phyloP scores from a whole-genome alignment of 495 filamentous ascomycete genomes.

The Xylaria flabelliformis region DNA sequence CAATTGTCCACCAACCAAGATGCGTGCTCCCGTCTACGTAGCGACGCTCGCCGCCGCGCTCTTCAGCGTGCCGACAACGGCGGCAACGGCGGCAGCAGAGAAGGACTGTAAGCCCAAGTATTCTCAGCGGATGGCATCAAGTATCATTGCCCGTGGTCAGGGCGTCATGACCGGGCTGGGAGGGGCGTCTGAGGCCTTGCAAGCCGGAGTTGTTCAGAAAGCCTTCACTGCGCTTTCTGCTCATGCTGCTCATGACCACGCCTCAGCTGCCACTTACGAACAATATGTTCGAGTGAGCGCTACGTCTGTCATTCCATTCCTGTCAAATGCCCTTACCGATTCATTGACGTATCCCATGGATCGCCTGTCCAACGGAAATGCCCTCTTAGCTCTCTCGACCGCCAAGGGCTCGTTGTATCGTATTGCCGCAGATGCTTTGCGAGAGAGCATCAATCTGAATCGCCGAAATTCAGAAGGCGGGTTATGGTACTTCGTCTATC shows the following conservation, averaged over 20 bases:
- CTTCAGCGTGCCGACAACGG: conserved; percentile 23
- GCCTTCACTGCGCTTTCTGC: conserved; percentile 43
- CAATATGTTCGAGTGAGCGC: conserved; percentile 38
- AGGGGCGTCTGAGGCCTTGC: conserved; percentile 45
- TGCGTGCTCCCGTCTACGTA: conserved; percentile 17
- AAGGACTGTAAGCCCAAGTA: conserved; percentile 27
- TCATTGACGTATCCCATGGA: conserved; percentile 47
- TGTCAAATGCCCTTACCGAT: conserved; percentile 45
- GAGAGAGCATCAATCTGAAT: conserved; percentile 48
- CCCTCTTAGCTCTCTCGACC: conserved; percentile 44
- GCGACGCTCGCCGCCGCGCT: conserved; percentile 25
- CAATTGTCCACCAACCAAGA: conserved; percentile 2
- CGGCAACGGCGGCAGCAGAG: not conserved
- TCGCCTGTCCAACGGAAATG: conserved; percentile 46
- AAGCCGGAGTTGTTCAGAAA: conserved; percentile 50
- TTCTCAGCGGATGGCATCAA: conserved; percentile 54
- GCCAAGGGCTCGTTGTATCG: conserved; percentile 37
- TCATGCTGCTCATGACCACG: conserved; percentile 40
- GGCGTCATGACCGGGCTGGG: conserved; percentile 44
- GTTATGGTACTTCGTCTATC: conserved; percentile 54
- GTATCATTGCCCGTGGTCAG: conserved; percentile 52
- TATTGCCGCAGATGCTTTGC: conserved; percentile 42
- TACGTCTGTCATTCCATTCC: conserved; percentile 37
- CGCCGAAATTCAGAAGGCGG: conserved; percentile 48
- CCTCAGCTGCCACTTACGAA: conserved; percentile 30